Conservation (phyloP, 2,329 filamentous ascomycete species). For the Ceratocystis smalleyi region DNA sequence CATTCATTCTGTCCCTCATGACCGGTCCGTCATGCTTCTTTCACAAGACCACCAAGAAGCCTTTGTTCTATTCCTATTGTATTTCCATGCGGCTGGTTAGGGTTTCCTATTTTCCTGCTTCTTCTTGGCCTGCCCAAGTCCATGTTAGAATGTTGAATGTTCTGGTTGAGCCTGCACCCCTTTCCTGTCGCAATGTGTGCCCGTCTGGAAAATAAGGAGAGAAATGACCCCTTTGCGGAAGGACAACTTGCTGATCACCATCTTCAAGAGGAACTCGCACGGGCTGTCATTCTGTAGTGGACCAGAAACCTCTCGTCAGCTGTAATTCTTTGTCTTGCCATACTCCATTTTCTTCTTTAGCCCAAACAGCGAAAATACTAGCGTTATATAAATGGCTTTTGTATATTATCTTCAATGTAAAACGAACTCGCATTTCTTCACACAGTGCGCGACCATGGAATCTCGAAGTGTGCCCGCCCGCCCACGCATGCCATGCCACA, state of each 20-base stretch:
- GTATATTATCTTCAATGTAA: not conserved
- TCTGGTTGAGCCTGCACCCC: not conserved
- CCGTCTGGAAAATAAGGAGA: too few species aligned
- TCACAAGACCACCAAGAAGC: not conserved
- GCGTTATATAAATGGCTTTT: not conserved
- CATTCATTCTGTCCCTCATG: not conserved
- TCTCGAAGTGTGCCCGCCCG: not conserved
- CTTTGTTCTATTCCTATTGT: conserved; percentile 13
- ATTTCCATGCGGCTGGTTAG: conserved; percentile 3
- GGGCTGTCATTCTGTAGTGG: too few species aligned
- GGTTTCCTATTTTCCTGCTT: conserved; percentile 8
- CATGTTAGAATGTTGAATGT: conserved; percentile 11
- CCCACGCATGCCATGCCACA: too few species aligned
- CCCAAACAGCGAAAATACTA: not conserved
- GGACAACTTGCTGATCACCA: too few species aligned
- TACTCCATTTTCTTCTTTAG: not conserved
- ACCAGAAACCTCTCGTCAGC: not conserved
- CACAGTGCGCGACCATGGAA: not conserved
- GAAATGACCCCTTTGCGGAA: too few species aligned
- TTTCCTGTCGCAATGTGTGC: not conserved
- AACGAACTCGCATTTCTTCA: too few species aligned
- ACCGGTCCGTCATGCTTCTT: not conserved
- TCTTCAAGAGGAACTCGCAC: too few species aligned
- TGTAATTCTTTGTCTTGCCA: not conserved
- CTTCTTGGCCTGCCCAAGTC: conserved; percentile 1